Base-by-base conservation (phyloP, 305 asterid species). In the Ruellia speciosa region DNA sequence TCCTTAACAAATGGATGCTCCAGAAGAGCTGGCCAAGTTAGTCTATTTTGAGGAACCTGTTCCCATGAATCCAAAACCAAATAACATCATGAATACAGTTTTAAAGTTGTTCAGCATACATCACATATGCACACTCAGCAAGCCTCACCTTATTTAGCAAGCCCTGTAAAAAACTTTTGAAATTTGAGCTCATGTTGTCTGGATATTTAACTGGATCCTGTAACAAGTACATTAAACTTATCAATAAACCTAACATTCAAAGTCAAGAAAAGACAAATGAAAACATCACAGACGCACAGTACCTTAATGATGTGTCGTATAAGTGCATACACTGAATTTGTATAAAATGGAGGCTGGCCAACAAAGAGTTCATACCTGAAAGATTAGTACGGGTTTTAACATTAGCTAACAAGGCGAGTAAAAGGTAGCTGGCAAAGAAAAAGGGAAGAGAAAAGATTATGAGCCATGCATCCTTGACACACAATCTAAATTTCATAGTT, bases 161-260 rank as follows among this genome's bases (percentile, higher is more conserved):
- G 67, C 99, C 97, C 74, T 81, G 87, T 54, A 93, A 78, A 75
- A 93, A 93, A 80, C 82, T 85, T 80, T 66, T 83, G 66, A 89
- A 93, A 73, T 54, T 84, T 41, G 86, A 55, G 79, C 90, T 89
- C 96, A 89, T 93, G 70, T 75, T 86, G 63, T 86, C 97, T 60
- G 99, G 97, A 75, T 83, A 89, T 78, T 86, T 84, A 62, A 93
- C 99, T 18, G 99, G 99, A 76, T 93, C 99, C 97, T 93, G 86
- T 60, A 72, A 53, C 45, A 66, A 68, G 70, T 53, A 55, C 18
- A 53, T 7, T 56, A 58, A 31, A 53, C 19, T 31, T 65, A 60
- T 53, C 52, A 61, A 61, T 64, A 67, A 61, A 51, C 47, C 31
- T 1, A 4, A 53, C 18, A 48, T 49, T 40, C 17, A 54, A 8